Base-by-base conservation (phyloP, 2,329 filamentous ascomycete genomes). In the Amphichorda felina region DNA sequence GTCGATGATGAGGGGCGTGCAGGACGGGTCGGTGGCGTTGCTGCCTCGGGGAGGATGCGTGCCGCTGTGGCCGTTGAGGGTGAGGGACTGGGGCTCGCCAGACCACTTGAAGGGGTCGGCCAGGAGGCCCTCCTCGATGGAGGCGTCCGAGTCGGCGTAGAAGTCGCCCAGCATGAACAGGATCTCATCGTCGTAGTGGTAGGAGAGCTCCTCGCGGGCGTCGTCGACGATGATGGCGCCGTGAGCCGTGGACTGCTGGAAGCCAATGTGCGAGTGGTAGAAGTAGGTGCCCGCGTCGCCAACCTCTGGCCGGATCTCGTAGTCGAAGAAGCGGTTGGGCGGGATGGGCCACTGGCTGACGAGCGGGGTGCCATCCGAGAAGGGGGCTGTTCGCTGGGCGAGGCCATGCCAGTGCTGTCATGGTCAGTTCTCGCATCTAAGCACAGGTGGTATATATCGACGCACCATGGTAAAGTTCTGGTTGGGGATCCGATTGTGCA, bases 341-440 rank as follows among this genome's bases (percentile, higher is more conserved):
- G 72, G 66, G 26, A 82, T 79, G 0, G 77, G 75, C 77, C 76
- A 82, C 44, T 82, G 76, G 14, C 66, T 66, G 2, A 70, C 74
- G 21, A 61, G 51, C 1, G 75, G 72, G 0, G 72, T 65, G 4
- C 78, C 77, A 43, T 82, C 78, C 2, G 75, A 72, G 52, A 79
- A 82, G 0, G 74, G 73, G 1, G 74, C 70, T 22, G 68, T 62
- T 22, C 66, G 57, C 48, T 74, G 70, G 13, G 64, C 68, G 8
- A 82, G 59, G 10, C 78, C 78, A 53, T 82, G 77, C 77, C 77
- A 82, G 47, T 82, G 77, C 70, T 79, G 11, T 32, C 27, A 34
- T 36, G 43, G 5, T n/a, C 8, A 8, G 24, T 24, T 25, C 8
- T 16, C 7, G 2, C 40, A 15, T 46, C 52, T 42, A 35, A 18